Percentiles rank a stretch among this genome's conserved stretches.
phyloP scores from a whole-genome alignment of 2,329 filamentous ascomycete species.

The Thielaviopsis musarum region DNA sequence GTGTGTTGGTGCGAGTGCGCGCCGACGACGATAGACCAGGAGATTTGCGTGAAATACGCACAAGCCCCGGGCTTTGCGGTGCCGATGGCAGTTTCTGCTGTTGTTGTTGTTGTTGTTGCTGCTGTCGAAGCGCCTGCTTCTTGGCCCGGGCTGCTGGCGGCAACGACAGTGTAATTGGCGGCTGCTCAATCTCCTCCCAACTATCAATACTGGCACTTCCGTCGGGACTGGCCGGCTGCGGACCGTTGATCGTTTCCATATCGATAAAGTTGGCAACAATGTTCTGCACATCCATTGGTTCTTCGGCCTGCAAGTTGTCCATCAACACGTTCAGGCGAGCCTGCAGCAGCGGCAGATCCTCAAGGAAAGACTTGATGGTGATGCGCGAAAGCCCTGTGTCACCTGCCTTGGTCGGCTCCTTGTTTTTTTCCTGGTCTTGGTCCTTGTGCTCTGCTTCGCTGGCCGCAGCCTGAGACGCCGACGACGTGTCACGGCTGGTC shows the following conservation, averaged over 20 bases:
- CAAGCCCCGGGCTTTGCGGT: constrained; percentile 13
- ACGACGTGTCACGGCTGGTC: constrained; percentile 31
- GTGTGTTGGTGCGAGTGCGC: constrained; percentile 21
- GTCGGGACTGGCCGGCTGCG: constrained; percentile 35
- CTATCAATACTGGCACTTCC: constrained; percentile 27
- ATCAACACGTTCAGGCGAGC: constrained; percentile 72
- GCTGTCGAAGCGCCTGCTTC: constrained; percentile 3
- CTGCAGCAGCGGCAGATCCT: constrained; percentile 69
- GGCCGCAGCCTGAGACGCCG: neutral
- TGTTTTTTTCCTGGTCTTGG: neutral
- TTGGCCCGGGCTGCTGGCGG: constrained; percentile 21
- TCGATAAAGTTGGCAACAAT: constrained; percentile 56
- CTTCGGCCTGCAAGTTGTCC: constrained; percentile 57
- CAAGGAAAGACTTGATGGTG: constrained; percentile 83
- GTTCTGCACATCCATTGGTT: constrained; percentile 50
- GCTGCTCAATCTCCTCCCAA: constrained; percentile 31
- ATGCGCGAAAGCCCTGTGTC: constrained; percentile 50
- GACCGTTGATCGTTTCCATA: constrained; percentile 49
- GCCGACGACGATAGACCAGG: constrained; percentile 17
- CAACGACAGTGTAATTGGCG: constrained; percentile 38
- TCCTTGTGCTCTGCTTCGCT: neutral
- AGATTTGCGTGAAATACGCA: neutral
- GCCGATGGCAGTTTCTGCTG: constrained; percentile 9
- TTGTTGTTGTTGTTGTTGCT: constrained; percentile 11
- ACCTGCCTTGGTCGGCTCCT: neutral